Percentiles rank a stretch among this genome's conserved stretches.
These are phyloP conservation scores for Erythrophleum fordii DNA, from an alignment of 306 rosid genomes.

Conservation along the genomic window DNA sequence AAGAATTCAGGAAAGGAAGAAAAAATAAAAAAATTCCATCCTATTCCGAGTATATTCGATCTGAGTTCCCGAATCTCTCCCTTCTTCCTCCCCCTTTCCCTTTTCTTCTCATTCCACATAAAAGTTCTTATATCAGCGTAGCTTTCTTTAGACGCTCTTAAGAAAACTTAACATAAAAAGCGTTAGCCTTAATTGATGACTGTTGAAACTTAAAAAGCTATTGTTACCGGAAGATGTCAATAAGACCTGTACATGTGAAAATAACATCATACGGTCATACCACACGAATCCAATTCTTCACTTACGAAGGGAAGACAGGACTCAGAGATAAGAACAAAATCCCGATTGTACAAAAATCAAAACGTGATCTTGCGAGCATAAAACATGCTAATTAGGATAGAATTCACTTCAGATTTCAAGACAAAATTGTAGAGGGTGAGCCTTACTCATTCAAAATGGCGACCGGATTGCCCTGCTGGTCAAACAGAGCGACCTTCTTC, in stretches of 20 bases:
- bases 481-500: slow-evolving; percentile 77
- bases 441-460: slow-evolving; percentile 88
- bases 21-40: neutral
- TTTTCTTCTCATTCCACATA: neutral
- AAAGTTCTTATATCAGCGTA: neutral
- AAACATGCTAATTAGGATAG: neutral
- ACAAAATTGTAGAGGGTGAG: neutral
- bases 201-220: neutral
- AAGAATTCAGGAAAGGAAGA: slow-evolving; percentile 14
- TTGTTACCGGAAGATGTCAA: slow-evolving; percentile 10
- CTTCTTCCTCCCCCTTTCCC: neutral
- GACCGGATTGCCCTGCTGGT: slow-evolving; percentile 60
- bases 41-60: slow-evolving; percentile 3
- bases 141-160: neutral
- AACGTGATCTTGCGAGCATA: neutral
- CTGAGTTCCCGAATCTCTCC: neutral
- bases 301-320: neutral
- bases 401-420: neutral
- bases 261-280: neutral
- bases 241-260: slow-evolving; percentile 18
- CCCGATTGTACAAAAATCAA: neutral
- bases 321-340: neutral
- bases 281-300: slow-evolving; percentile 26
- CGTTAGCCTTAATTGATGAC: slow-evolving; percentile 11
- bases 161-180: neutral